Evolutionary conservation across 768 basidiomycete species (phyloP).

Genomic region (Gautieria morchelliformis): DNA sequence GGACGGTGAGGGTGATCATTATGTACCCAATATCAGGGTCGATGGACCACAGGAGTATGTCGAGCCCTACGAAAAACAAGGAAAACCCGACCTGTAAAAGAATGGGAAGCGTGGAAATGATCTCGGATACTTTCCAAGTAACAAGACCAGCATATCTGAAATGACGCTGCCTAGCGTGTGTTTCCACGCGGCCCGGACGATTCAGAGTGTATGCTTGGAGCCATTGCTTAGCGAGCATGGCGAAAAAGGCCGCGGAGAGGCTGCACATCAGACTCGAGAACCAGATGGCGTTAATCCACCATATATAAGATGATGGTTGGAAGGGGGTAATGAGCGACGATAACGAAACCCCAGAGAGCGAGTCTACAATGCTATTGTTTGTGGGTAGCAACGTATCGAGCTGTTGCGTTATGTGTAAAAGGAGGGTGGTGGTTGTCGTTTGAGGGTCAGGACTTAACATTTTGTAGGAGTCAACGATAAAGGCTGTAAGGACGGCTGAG

Average conservation of each 20-base stretch:
- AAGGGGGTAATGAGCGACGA: background rate
- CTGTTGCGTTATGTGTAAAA: background rate
- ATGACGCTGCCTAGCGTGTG: conserved; percentile 13
- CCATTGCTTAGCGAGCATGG: conserved; percentile 23
- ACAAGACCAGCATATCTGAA: conserved; percentile 14
- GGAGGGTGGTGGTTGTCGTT: conserved; percentile 1
- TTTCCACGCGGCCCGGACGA: conserved; percentile 1
- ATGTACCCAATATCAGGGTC: conserved; percentile 8
- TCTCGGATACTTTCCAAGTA: conserved; percentile 15
- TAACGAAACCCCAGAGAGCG: background rate
- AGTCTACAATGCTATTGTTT: background rate
- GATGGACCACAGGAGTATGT: conserved; percentile 11
- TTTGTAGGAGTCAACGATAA: conserved; percentile 15
- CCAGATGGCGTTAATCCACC: conserved; percentile 27
- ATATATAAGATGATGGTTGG: conserved; percentile 31
- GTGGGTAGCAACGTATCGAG: background rate
- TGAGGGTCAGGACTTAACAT: conserved; percentile 10
- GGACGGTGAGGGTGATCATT: background rate
- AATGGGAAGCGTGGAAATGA: conserved; percentile 15
- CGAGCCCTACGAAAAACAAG: conserved; percentile 14
- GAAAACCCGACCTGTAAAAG: conserved; percentile 13
- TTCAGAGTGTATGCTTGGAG: conserved; percentile 11
- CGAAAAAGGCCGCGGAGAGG: conserved; percentile 17
- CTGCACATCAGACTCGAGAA: conserved; percentile 17
- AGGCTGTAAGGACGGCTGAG: conserved; percentile 18